A percentile compares a stretch with the other conserved stretches of the same genome.
These are phyloP conservation scores for Inga oerstediana DNA, from an alignment of 306 rosid genomes.

Conservation along the genomic window DNA sequence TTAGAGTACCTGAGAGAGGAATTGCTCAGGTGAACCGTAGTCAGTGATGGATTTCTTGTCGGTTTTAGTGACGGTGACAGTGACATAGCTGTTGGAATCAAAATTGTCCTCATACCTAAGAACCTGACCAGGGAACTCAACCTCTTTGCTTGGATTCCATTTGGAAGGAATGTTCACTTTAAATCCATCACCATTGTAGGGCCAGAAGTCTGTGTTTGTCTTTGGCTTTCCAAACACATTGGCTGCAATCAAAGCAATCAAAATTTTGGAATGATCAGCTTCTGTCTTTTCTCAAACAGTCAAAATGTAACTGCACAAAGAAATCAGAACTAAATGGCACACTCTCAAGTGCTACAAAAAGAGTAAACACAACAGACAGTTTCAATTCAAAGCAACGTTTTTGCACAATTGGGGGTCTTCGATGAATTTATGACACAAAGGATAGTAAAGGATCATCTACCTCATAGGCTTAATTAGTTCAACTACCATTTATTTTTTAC, in stretches of 20 bases:
- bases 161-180: conserved; percentile 76
- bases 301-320: not conserved
- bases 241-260: conserved; percentile 56
- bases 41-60: conserved; percentile 91
- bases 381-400: conserved; percentile 5
- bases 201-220: conserved; percentile 74
- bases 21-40: conserved; percentile 75
- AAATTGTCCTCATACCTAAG: conserved; percentile 92
- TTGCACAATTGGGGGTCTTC: not conserved
- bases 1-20: conserved; percentile 61
- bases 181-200: conserved; percentile 85
- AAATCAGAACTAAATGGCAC: conserved; percentile 1
- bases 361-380: not conserved
- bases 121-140: conserved; percentile 88
- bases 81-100: conserved; percentile 66
- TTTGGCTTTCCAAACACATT: conserved; percentile 94
- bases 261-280: not conserved
- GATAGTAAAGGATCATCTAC: not conserved
- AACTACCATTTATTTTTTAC: not conserved
- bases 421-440: not conserved
- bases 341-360: not conserved
- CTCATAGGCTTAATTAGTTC: not conserved
- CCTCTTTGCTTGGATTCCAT: conserved; percentile 94
- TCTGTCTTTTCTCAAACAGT: not conserved
- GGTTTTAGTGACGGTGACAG: conserved; percentile 64